Percentiles rank a stretch among this genome's conserved stretches.
Conservation (phyloP, 1,139 yeast species). For the Candida labiduridarum region DNA sequence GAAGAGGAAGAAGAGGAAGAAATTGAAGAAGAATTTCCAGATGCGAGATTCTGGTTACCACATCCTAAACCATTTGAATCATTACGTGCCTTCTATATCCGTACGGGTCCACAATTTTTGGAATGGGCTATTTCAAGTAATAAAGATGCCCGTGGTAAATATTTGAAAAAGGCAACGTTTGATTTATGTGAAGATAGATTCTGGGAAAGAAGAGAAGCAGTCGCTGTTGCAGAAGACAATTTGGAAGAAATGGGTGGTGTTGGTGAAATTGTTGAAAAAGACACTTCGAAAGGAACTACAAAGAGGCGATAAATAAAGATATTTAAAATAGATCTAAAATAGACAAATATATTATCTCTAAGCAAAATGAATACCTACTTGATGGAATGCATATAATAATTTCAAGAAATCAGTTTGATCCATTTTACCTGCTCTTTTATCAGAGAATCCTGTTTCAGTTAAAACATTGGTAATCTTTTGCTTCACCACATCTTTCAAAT, state of each 20-base stretch:
- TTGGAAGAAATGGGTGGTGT: slow-evolving; percentile 91
- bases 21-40: slow-evolving; percentile 76
- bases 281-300: slow-evolving; percentile 48
- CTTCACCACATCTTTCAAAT: slow-evolving; percentile 52
- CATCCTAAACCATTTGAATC: slow-evolving; percentile 96
- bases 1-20: slow-evolving; percentile 65
- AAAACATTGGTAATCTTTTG: slow-evolving; percentile 67
- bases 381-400: slow-evolving; percentile 89
- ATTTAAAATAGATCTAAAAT: not conserved
- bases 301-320: slow-evolving; percentile 41
- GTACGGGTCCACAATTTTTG: slow-evolving; percentile 84
- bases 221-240: slow-evolving; percentile 84
- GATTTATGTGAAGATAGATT: slow-evolving; percentile 92
- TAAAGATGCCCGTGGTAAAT: slow-evolving; percentile 87
- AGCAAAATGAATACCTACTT: slow-evolving; percentile 96
- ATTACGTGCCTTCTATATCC: slow-evolving; percentile 77
- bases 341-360: slow-evolving; percentile 25
- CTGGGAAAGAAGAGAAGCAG: slow-evolving; percentile 98
- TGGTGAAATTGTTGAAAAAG: slow-evolving; percentile 85
- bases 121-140: slow-evolving; percentile 92
- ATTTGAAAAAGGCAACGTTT: slow-evolving; percentile 84
- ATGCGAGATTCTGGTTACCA: slow-evolving; percentile 94
- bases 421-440: slow-evolving; percentile 89
- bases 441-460: slow-evolving; percentile 75
- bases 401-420: slow-evolving; percentile 93